Conservation (phyloP, 306 rosid species). For the Vigna mungo region DNA sequence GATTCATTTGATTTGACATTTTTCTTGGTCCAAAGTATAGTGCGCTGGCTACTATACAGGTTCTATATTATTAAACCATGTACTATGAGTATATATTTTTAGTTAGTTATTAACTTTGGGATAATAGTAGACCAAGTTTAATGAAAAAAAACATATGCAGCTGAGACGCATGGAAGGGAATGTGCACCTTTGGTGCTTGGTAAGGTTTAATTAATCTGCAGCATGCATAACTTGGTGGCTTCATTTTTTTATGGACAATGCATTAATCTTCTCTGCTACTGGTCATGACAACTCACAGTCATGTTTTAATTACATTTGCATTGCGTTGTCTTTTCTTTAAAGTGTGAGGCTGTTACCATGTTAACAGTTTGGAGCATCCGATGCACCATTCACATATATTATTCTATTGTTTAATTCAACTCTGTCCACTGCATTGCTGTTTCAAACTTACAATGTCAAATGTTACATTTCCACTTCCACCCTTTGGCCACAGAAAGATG, state of each 20-base stretch:
- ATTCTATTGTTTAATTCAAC: constrained; percentile 14
- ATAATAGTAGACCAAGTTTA: too few species aligned
- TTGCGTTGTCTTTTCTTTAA: constrained; percentile 54
- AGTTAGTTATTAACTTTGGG: too few species aligned
- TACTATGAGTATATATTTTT: too few species aligned
- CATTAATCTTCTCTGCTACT: constrained; percentile 39
- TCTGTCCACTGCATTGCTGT: background rate
- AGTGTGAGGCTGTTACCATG: constrained; percentile 49
- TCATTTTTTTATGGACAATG: constrained; percentile 21
- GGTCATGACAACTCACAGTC: constrained; percentile 49
- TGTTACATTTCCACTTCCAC: constrained; percentile 13
- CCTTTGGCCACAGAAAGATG: constrained; percentile 9
- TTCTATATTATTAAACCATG: constrained; percentile 6
- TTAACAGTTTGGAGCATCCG: constrained; percentile 59
- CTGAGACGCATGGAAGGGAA: background rate
- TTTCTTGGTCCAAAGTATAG: constrained; percentile 38
- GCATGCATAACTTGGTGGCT: constrained; percentile 15
- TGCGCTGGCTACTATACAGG: constrained; percentile 15
- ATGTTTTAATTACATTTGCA: constrained; percentile 43
- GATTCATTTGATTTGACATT: constrained; percentile 6
- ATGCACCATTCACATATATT: constrained; percentile 48
- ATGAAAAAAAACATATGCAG: background rate
- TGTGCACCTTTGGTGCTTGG: constrained; percentile 26
- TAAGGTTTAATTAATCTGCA: constrained; percentile 22
- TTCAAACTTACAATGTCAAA: constrained; percentile 29